Evolutionary conservation across 306 rosid genomes (phyloP).

Genomic region (Cyamopsis tetragonoloba): DNA sequence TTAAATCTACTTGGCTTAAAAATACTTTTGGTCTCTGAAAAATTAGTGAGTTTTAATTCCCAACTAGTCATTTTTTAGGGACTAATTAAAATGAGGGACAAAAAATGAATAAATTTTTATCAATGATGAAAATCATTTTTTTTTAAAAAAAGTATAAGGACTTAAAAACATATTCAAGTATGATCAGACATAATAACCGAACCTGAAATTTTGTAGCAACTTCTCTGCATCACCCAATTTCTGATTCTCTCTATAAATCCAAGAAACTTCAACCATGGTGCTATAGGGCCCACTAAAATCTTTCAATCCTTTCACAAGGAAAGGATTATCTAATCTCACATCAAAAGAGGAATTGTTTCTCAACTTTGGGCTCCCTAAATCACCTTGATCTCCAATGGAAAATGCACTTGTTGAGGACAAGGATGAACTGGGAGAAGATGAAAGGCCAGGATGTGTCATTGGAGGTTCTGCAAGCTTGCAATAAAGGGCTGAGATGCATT

Average conservation of each 20-base stretch:
- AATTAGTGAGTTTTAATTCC: too few relatives aligned
- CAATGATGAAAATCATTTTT: too few relatives aligned
- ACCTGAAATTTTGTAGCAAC: constrained; percentile 90
- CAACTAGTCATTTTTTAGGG: too few relatives aligned
- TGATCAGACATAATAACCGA: constrained; percentile 11
- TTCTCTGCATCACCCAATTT: constrained; percentile 62
- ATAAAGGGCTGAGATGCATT: constrained; percentile 85
- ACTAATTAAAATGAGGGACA: too few relatives aligned
- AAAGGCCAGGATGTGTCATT: constrained; percentile 55
- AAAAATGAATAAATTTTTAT: too few relatives aligned
- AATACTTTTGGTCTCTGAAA: too few relatives aligned
- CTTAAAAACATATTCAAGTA: too few relatives aligned
- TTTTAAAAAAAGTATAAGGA: too few relatives aligned
- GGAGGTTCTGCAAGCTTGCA: constrained; percentile 91
- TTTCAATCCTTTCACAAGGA: constrained; percentile 81
- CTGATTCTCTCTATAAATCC: constrained; percentile 76
- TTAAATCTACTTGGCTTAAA: too few relatives aligned
- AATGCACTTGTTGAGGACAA: constrained; percentile 70
- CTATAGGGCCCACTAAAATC: constrained; percentile 98
- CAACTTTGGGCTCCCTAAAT: constrained; percentile 82
- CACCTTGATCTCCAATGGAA: constrained; percentile 71
- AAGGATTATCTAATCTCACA: constrained; percentile 76
- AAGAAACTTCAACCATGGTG: constrained; percentile 93
- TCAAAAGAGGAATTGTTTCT: constrained; percentile 71
- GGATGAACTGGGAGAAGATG: constrained; percentile 88